Evolutionary conservation across 129 eudicot species (phyloP).

Genomic region (Glebionis coronaria): DNA sequence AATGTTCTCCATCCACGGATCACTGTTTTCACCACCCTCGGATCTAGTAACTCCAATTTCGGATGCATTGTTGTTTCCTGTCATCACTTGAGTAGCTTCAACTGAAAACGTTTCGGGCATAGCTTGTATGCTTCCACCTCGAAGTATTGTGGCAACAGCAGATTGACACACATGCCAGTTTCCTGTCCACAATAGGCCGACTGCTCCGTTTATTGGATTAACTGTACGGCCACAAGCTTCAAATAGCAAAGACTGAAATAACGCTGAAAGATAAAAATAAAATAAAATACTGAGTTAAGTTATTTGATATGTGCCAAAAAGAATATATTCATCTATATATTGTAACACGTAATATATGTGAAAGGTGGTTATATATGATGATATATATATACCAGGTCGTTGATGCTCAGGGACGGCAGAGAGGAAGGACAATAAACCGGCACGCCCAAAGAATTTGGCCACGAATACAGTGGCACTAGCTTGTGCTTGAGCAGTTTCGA

Average conservation of each 20-base stretch:
- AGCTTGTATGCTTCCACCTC: constrained; percentile 47
- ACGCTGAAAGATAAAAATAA: constrained; percentile 33
- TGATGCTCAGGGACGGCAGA: constrained; percentile 32
- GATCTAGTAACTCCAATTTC: constrained; percentile 10
- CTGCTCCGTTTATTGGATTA: constrained; percentile 56
- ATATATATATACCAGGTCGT: constrained; percentile 33
- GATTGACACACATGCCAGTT: constrained; percentile 75
- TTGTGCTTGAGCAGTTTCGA: constrained; percentile 66
- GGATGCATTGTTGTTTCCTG: constrained; percentile 17
- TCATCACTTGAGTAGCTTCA: background rate
- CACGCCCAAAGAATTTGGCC: constrained; percentile 42
- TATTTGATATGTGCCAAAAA: too few relatives aligned
- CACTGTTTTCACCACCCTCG: constrained; percentile 19
- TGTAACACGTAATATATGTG: too few relatives aligned
- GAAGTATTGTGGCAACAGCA: constrained; percentile 67
- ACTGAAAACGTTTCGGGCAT: constrained; percentile 23
- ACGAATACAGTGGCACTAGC: constrained; percentile 52
- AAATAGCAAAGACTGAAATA: constrained; percentile 32
- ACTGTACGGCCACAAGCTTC: constrained; percentile 40
- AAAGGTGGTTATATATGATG: background rate
- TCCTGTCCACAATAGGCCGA: constrained; percentile 69
- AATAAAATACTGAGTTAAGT: constrained; percentile 2
- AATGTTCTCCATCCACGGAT: constrained; percentile 28
- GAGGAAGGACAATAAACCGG: constrained; percentile 38
- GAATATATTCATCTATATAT: too few relatives aligned